phyloP scores from a whole-genome alignment of 139 green algal species.

The Coelastrella sp. region DNA sequence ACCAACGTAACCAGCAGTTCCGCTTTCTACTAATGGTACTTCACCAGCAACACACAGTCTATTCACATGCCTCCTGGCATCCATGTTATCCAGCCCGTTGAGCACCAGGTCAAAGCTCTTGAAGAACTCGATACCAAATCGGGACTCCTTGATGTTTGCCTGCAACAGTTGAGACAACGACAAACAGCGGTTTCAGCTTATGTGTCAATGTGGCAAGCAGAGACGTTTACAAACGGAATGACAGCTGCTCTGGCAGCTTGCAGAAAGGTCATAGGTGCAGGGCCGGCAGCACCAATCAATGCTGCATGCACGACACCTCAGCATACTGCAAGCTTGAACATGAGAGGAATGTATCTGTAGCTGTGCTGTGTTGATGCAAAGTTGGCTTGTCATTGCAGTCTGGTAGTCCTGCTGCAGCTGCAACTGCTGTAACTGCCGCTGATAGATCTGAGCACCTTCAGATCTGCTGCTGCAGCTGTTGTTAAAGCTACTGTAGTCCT shows the following conservation, averaged over 20 bases:
- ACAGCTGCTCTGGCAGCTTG: too few relatives aligned
- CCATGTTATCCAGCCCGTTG: constrained; percentile 98
- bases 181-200: too few relatives aligned
- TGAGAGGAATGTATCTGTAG: too few relatives aligned
- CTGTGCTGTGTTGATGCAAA: too few relatives aligned
- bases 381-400: too few relatives aligned
- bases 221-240: too few relatives aligned
- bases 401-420: too few relatives aligned
- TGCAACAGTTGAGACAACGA: constrained; percentile 4
- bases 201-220: too few relatives aligned
- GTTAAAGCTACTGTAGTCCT: background rate
- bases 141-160: constrained; percentile 83
- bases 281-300: background rate
- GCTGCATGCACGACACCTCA: background rate
- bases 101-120: constrained; percentile 93
- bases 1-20: constrained; percentile 93
- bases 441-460: background rate
- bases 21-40: constrained; percentile 94
- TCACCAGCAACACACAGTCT: constrained; percentile 88
- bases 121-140: constrained; percentile 94
- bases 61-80: constrained; percentile 77
- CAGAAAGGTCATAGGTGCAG: background rate
- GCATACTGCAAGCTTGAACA: too few relatives aligned
- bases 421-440: background rate
- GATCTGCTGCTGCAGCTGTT: background rate